Evolutionary conservation across 768 basidiomycete species (phyloP), one percentile per base, ranked within the genome.

Genomic region (Ramaria rubella): DNA sequence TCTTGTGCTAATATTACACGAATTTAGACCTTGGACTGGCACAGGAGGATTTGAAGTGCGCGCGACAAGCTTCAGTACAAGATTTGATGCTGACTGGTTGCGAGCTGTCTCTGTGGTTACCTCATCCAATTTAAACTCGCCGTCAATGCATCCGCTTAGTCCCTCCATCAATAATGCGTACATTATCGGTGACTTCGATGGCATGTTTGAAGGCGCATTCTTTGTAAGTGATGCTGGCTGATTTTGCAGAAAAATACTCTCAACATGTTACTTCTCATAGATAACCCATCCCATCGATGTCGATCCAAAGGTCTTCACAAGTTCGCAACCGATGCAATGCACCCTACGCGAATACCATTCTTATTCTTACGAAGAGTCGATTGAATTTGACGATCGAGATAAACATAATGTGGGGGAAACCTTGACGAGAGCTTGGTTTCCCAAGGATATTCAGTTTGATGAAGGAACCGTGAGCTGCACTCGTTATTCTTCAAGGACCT

Each of bases 401-500:
- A 15, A 33, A 1, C 36, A 30, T 24, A 29, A 46, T 14, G 42
- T 46, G 19, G 54, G 30, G 23, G 43, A 30, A 36, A n/a, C 44
- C 9, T 40, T 55, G n/a, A 19, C 54, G 3, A 46, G 42, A 48
- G 54, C 43, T 27, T 55, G 54, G 54, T 55, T 55, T 33, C 19
- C 30, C 19, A n/a, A 44, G 15, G 54, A 36, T 11, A 40, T 55
- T 24, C 21, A 55, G 24, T 15, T 55, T 19, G 27, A 15, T 2
- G 54, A 55, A 27, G 27, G 19, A 8, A 17, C 26, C 11, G 54
- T 55, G 6, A 46, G 54, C n/a, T n/a, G n/a, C n/a, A n/a, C n/a
- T 55, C 9, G 7, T n/a, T 15, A 24, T 45, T 43, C 12, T 31
- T 36, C 45, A 14, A 5, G 26, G 30, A 21, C 40, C 17, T 1